Evolutionary conservation across 2,329 filamentous ascomycete species (phyloP), one percentile per base, ranked within the genome.

Genomic region (Huntiella omanensis): DNA sequence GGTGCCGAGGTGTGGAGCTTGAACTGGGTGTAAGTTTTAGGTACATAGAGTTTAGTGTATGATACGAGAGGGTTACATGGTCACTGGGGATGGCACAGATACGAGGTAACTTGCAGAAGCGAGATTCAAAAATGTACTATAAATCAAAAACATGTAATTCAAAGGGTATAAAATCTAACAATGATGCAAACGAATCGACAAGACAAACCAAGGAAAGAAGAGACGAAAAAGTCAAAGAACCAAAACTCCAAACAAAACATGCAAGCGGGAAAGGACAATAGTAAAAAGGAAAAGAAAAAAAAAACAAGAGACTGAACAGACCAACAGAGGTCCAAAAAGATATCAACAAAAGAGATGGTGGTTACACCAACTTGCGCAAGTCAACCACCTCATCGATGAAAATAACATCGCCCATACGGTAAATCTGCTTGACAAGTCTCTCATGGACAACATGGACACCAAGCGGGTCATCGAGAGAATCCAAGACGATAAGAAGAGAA

Each of bases 1-100:
- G 66, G 61, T 2, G 53, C 59, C 1, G 55, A 60, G 36, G 60
- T 68, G 7, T 67, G 66, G 38, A 67, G 59, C 45, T 48, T 68
- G 52, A 55, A 49, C 3, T 66, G 62, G 64, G 54, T 43, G n/a
- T 49, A 41, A 33, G n/a, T n/a, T 41, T 22, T 11, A 12, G 16
- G 12, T 37, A 37, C 34, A 6, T 12, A 8, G 16, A 37, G 35
- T 41, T 32, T 33, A 41, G 38, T 19, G 17, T 40, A 22, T 6
- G 28, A n/a, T 13, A 41, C n/a, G 33, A 13, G 22, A 13, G 22
- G 15, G 4, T 15, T 33, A 17, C n/a, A 13, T 13, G 35, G 17
- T 33, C 28, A 16, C 15, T 35, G 15, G 7, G 15, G 8, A 15
- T 17, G 11, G 3, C 41, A 13, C 13, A 10, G 41, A 33, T 34